phyloP scores from a whole-genome alignment of 768 basidiomycete genomes.

The Pilatotrama ljubarskyi region DNA sequence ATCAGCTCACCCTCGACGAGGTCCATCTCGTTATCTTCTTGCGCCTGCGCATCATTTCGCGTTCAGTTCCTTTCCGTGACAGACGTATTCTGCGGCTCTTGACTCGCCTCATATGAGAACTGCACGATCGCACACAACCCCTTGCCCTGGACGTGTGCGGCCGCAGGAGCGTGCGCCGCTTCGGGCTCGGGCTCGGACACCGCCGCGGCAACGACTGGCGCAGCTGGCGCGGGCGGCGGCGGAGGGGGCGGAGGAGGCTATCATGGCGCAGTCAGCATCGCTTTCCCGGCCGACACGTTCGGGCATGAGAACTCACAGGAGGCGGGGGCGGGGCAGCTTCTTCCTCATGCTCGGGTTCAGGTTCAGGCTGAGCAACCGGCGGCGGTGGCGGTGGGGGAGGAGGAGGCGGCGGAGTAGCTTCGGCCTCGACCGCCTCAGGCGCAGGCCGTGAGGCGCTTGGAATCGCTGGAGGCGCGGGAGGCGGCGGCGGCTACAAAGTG shows the following conservation, averaged over 20 bases:
- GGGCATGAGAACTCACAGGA: slow-evolving; percentile 28
- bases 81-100: not conserved
- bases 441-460: slow-evolving; percentile 15
- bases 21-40: slow-evolving; percentile 85
- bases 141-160: slow-evolving; percentile 36
- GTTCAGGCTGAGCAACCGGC: slow-evolving; percentile 35
- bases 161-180: slow-evolving; percentile 44
- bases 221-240: slow-evolving; percentile 31
- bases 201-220: slow-evolving; percentile 21
- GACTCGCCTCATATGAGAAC: slow-evolving; percentile 74
- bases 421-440: slow-evolving; percentile 27
- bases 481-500: slow-evolving; percentile 17
- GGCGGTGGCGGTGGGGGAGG: slow-evolving; percentile 38
- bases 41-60: no score
- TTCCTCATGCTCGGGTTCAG: slow-evolving; percentile 36
- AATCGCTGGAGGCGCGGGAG: slow-evolving; percentile 19
- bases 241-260: slow-evolving; percentile 50
- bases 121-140: slow-evolving; percentile 74
- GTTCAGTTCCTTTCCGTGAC: no score
- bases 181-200: slow-evolving; percentile 43
- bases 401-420: slow-evolving; percentile 36
- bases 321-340: slow-evolving; percentile 35
- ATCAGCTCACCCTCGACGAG: slow-evolving; percentile 81
- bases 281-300: no score
- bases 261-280: not conserved